Base-by-base conservation (phyloP, 768 basidiomycete species). In the Trametes elegans region DNA sequence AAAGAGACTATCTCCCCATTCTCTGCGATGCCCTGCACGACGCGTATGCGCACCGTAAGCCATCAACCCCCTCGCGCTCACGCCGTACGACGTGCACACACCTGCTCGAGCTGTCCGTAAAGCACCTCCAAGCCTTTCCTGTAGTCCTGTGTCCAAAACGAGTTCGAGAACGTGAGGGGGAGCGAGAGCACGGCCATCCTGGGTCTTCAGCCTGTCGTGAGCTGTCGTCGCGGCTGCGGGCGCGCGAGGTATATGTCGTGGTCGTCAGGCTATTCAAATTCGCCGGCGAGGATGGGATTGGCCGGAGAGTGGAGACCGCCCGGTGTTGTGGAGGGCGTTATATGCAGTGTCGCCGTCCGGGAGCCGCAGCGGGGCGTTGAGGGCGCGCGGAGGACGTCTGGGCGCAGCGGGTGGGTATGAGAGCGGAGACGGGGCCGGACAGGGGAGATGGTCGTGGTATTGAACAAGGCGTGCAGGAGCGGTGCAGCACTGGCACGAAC, bases 61-160 rank as follows among this genome's bases (percentile, higher is more conserved):
- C 41, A 53, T 10, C n/a, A 26, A 29, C 53, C 36, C 28, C 23
- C 10, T 39, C 18, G 7, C 27, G 48, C 28, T 34, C 27, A 58
- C 16, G 59, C n/a, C 36, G 42, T 48, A 35, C 32, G 44, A 29
- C 29, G 10, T 7, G 39, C 13, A 63, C 75, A 44, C 57, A 87
- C 91, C 79, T 90, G 87, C 62, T 92, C 87, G 23, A 93, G 82
- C 70, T 90, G 87, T 39, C 66, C 70, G 67, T 83, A 92, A 28
- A 93, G 71, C 21, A 88, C 80, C 59, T 96, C 84, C 26, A 97
- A 78, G 29, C 93, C 94, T 55, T 74, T 81, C 40, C 90, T 79
- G 67, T 92, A 94, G 74, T 94, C 92, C 69, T 91, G 87, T 14
- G 93, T 82, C 94, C 94, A 97, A 76, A 97, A 97, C 27, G 93